Base-by-base conservation (phyloP, 805 yeast genomes). In the Zygotorulaspora danielsina region DNA sequence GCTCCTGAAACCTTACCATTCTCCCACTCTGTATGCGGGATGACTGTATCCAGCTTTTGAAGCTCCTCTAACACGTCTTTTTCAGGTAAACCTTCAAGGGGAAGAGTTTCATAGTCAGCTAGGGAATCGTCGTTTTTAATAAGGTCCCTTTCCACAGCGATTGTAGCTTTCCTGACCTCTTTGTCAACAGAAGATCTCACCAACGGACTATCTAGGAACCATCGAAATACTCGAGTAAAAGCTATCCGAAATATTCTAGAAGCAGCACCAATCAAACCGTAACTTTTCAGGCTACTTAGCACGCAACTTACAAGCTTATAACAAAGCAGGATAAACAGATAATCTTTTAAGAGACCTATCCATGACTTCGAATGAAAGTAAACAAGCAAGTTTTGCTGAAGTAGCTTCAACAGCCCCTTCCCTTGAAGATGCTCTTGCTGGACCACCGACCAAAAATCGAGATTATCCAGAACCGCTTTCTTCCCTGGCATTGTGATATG, bases 1-100 rank as follows among this genome's bases (percentile, higher is more conserved):
- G 97, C 97, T 5, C 98, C 98, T 12, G 95, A 84, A 3, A 90
- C 83, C 50, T 78, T 73, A 4, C 98, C 98, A 29, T 71, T 69
- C 56, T 80, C 73, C 96, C 97, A 90, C 40, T 79, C 81, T 1
- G 86, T 69, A 49, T 84, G 86, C 40, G 79, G 73, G 48, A 88
- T 39, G 6, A 36, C 54, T 0, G 55, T 44, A 25, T 70, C 65
- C 20, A 78, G 63, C 20, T 64, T 60, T 24, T 76, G 73, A 42
- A 93, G 63, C 42, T 79, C 77, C 0, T 52, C 52, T 19, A 70
- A 38, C 7, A 93, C 72, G 13, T 61, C 62, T 1, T 57, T 61
- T 11, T 71, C 66, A 2, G 72, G 25, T 36, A 84, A 56, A 0
- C 96, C 96, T 1, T 53, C 31, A 1, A 50, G 54, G 0, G 97